Conservation (phyloP, 768 basidiomycete genomes). For the Podaxis mareebaensis region DNA sequence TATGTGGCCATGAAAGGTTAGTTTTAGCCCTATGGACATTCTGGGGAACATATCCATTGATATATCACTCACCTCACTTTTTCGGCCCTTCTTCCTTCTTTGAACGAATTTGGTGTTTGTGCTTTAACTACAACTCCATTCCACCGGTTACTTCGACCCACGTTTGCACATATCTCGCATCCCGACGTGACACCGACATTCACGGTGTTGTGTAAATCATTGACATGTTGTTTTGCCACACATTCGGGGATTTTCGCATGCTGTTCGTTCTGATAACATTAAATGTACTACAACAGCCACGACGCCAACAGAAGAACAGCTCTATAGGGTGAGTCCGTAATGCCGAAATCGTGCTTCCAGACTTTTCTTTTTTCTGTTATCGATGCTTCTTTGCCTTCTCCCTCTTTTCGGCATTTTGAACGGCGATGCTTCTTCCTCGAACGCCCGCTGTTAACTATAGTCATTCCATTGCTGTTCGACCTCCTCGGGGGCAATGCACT, state of each 20-base stretch:
- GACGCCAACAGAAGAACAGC: conserved; percentile 52
- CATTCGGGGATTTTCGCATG: conserved; percentile 16
- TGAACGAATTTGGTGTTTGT: conserved; percentile 2
- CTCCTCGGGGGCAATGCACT: not conserved
- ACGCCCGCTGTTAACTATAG: not conserved
- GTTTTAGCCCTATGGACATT: conserved; percentile 19
- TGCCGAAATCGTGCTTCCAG: not conserved
- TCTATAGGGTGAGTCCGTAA: conserved; percentile 46
- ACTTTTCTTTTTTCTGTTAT: conserved; percentile 6
- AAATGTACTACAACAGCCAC: conserved; percentile 36
- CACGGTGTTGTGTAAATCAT: conserved; percentile 9
- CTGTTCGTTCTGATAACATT: conserved; percentile 22
- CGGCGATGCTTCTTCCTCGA: conserved; percentile 5
- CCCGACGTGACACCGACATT: conserved; percentile 6
- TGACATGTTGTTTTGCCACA: not conserved
- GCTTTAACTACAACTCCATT: not conserved
- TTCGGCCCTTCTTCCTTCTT: conserved; percentile 15
- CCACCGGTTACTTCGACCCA: not conserved
- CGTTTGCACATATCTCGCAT: conserved; percentile 9
- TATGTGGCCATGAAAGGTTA: conserved; percentile 64
- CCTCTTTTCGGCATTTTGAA: not conserved
- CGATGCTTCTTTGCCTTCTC: conserved; percentile 16
- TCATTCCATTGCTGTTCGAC: not conserved
- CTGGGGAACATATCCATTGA: conserved; percentile 19
- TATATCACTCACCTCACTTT: conserved; percentile 4